Evolutionary conservation across 352 stramenopile genomes (phyloP), one percentile per base, ranked within the genome.

Genomic region (Globisporangium lucens): DNA sequence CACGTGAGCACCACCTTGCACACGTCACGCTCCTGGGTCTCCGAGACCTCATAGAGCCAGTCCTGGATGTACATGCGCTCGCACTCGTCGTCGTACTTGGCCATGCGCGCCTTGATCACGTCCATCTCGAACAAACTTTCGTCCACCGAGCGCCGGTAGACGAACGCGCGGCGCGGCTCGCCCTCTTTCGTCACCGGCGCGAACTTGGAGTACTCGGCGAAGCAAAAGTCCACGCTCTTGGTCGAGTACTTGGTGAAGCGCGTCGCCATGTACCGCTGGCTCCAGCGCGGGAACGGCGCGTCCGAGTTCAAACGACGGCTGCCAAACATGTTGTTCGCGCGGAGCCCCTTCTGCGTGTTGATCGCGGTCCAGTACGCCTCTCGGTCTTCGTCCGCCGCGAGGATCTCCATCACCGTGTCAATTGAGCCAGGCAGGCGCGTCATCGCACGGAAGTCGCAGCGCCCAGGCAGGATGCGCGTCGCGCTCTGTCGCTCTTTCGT

Each of bases 61-160:
- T 93, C 83, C 20, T 83, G 80, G 55, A 91, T 73, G 58, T 80
- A 89, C 52, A 91, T 78, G 35, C 75, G 73, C 67, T 80, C 64
- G 43, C 76, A 82, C 27, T 80, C 75, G 20, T 75, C 68, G 61
- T 78, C 76, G 49, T 78, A 78, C 61, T 89, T 75, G 43, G 64
- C 46, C 71, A 91, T 58, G 67, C 75, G 67, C 51, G 81, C 68
- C 62, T 87, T 68, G 73, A 79, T 75, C 46, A 71, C 71, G 17
- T 74, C 68, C 61, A 76, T 75, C 57, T 75, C 75, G 55, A 76
- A 86, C 4, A 89, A 64, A 17, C 74, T 65, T 43, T 85, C 77
- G 43, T 89, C 84, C n/a, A 91, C 75, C 5, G 83, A 93, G 52
- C 85, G 80, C 1, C 85, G 82, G 70, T 93, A 93, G 52, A 93